Conservation (phyloP, 2,329 filamentous ascomycete genomes). For the Colletotrichum melonis region DNA sequence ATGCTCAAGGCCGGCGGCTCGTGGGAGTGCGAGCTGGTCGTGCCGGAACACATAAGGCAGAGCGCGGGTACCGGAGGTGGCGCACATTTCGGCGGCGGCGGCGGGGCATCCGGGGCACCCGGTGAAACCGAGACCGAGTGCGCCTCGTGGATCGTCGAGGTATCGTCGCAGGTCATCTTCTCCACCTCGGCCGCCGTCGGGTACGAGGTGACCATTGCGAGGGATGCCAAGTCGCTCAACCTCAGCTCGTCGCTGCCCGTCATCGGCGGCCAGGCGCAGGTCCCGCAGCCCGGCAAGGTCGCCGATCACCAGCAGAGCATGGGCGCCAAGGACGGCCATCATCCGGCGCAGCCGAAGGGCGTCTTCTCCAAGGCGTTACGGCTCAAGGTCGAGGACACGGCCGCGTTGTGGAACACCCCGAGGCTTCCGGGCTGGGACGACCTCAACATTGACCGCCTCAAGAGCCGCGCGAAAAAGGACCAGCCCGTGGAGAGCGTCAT, state of each 20-base stretch:
- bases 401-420: conserved; percentile 92
- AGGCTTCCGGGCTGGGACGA: conserved; percentile 76
- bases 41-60: conserved; percentile 82
- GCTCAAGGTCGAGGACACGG: conserved; percentile 87
- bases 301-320: conserved; percentile 79
- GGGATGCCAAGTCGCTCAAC: conserved; percentile 85
- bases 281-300: conserved; percentile 76
- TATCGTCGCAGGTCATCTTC: conserved; percentile 93
- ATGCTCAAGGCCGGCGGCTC: conserved; percentile 93
- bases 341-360: conserved; percentile 75
- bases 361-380: conserved; percentile 86
- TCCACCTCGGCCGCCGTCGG: conserved; percentile 88
- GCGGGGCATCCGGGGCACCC: conserved; percentile 36
- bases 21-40: conserved; percentile 83
- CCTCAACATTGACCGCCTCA: conserved; percentile 45
- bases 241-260: conserved; percentile 64
- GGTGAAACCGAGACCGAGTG: conserved; percentile 61
- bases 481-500: conserved; percentile 46
- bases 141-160: conserved; percentile 89
- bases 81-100: conserved; percentile 57
- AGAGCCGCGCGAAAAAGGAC: conserved; percentile 41
- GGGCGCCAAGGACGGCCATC: conserved; percentile 66
- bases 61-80: conserved; percentile 63
- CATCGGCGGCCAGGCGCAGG: conserved; percentile 56
- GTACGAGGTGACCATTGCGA: conserved; percentile 87